Conservation (phyloP, 768 basidiomycete genomes). For the Tulasnella sp. region DNA sequence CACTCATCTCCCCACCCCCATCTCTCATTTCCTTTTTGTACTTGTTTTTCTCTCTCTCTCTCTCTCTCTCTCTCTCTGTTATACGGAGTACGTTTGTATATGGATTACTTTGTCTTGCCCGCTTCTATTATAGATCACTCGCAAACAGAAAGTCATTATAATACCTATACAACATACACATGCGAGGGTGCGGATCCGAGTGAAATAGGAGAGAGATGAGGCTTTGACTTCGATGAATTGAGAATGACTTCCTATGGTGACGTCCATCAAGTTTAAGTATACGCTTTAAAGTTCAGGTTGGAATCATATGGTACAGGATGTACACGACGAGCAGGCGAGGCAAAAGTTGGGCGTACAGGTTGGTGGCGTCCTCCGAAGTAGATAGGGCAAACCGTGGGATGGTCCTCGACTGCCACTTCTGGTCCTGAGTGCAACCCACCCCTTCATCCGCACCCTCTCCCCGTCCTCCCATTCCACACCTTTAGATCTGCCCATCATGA, state of each 20-base stretch:
- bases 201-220: too few relatives aligned
- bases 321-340: not conserved
- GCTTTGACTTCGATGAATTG: too few relatives aligned
- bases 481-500: constrained; percentile 19
- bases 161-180: too few relatives aligned
- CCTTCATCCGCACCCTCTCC: constrained; percentile 2
- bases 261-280: not conserved
- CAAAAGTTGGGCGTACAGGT: not conserved
- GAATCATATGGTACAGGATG: not conserved
- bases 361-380: not conserved
- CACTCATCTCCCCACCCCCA: not conserved
- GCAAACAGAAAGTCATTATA: too few relatives aligned
- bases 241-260: too few relatives aligned
- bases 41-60: not conserved
- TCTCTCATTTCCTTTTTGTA: not conserved
- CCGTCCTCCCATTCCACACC: not conserved
- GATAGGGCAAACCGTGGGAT: not conserved
- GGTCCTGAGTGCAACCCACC: constrained; percentile 8
- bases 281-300: not conserved
- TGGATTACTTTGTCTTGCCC: not conserved
- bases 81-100: not conserved
- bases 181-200: too few relatives aligned
- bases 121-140: not conserved
- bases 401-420: not conserved
- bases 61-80: not conserved